Percentiles rank a stretch among this genome's conserved stretches.
These are phyloP conservation scores for Magnaporthiopsis incrustans DNA, from an alignment of 2,329 filamentous ascomycete species.

Conservation along the genomic window DNA sequence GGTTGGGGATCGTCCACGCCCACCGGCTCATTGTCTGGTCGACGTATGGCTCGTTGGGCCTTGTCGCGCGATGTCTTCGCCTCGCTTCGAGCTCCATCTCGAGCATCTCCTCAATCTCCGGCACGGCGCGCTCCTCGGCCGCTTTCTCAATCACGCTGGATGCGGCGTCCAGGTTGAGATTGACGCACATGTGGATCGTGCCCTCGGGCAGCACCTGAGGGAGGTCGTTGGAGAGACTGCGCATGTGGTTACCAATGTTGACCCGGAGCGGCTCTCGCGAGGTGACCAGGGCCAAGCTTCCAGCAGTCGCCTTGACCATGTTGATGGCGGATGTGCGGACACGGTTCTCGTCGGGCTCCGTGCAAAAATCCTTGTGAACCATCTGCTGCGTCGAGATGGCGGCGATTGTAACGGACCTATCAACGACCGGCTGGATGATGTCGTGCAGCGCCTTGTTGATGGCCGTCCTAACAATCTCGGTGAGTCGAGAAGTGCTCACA, in stretches of 20 bases:
- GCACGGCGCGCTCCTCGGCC: constrained; percentile 84
- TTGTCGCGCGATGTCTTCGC: constrained; percentile 63
- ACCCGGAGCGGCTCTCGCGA: constrained; percentile 94
- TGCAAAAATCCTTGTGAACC: constrained; percentile 92
- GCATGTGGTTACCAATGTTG: constrained; percentile 96
- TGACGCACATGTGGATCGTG: constrained; percentile 96
- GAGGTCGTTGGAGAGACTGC: constrained; percentile 58
- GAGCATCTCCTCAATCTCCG: constrained; percentile 92
- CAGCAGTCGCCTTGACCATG: constrained; percentile 91
- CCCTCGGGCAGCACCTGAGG: constrained; percentile 85
- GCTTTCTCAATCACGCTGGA: constrained; percentile 93
- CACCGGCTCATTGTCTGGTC: constrained; percentile 78
- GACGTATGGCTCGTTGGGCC: constrained; percentile 77
- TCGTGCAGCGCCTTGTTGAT: constrained; percentile 87
- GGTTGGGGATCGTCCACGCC: constrained; percentile 89
- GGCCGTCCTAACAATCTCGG: constrained; percentile 74
- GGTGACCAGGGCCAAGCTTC: constrained; percentile 90
- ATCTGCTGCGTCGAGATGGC: constrained; percentile 94
- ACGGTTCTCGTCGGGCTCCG: constrained; percentile 82
- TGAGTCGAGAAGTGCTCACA: constrained; percentile 58
- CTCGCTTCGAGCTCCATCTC: constrained; percentile 72
- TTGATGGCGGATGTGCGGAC: constrained; percentile 80
- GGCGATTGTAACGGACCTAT: constrained; percentile 94
- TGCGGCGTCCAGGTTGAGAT: constrained; percentile 90
- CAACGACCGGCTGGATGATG: constrained; percentile 95